A percentile compares a stretch with the other conserved stretches of the same genome.
phyloP scores from a whole-genome alignment of 352 stramenopile species.

The Phytophthora colocasiae region DNA sequence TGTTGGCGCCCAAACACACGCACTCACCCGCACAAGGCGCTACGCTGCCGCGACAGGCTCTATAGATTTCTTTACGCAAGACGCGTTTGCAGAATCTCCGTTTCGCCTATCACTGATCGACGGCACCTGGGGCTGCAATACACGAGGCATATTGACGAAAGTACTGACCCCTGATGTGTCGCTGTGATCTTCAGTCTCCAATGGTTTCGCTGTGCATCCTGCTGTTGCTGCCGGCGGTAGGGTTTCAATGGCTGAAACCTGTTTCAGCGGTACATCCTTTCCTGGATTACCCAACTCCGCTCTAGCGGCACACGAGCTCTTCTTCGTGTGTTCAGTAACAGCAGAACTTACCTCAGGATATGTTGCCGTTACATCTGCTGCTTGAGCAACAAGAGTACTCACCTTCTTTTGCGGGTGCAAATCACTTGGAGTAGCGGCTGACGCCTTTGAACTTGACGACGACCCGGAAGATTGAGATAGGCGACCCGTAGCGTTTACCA shows the following conservation, averaged over 20 bases:
- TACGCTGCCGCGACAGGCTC: conserved; percentile 34
- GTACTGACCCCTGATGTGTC: conserved; percentile 44
- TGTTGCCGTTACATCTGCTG: background rate
- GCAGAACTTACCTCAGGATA: conserved; percentile 8
- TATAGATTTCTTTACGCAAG: conserved; percentile 52
- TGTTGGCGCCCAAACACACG: conserved; percentile 24
- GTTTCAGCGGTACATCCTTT: conserved; percentile 7
- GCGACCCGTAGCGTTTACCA: conserved; percentile 22
- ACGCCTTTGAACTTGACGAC: conserved; percentile 23
- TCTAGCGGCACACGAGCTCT: background rate
- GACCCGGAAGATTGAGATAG: conserved; percentile 16
- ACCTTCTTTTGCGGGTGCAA: conserved; percentile 17
- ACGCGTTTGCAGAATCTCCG: conserved; percentile 27
- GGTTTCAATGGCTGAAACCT: background rate
- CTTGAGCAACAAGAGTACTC: conserved; percentile 4
- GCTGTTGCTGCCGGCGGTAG: background rate
- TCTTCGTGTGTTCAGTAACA: conserved; percentile 5
- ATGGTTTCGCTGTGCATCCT: conserved; percentile 5
- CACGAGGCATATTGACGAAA: conserved; percentile 31
- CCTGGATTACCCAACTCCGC: conserved; percentile 1
- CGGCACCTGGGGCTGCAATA: conserved; percentile 31
- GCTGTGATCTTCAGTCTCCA: conserved; percentile 12
- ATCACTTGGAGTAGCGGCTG: conserved; percentile 15
- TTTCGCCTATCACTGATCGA: conserved; percentile 36
- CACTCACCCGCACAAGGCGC: conserved; percentile 36